These are phyloP conservation scores for Penicillium brevicompactum DNA, from an alignment of 2,329 filamentous ascomycete genomes.

Conservation along the genomic window DNA sequence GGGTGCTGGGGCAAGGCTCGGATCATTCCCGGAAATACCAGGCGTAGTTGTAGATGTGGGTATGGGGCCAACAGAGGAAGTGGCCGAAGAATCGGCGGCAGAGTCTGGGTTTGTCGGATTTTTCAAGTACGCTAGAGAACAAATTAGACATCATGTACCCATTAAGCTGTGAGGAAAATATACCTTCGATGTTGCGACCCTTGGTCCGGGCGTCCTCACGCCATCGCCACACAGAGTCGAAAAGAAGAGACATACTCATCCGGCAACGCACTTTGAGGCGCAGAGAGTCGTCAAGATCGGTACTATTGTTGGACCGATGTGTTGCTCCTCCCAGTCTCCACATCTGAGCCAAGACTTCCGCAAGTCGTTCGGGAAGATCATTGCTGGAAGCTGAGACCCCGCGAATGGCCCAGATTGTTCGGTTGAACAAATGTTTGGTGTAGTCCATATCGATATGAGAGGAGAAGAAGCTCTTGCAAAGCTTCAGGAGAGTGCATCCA, in stretches of 20 bases:
- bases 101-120: constrained; percentile 86
- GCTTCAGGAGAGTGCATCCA: constrained; percentile 65
- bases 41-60: constrained; percentile 39
- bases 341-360: constrained; percentile 66
- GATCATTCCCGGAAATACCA: constrained; percentile 42
- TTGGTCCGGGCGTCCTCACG: constrained; percentile 67
- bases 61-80: constrained; percentile 57
- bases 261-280: constrained; percentile 67
- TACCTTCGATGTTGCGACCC: constrained; percentile 72
- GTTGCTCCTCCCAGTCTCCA: constrained; percentile 56
- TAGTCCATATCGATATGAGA: constrained; percentile 58
- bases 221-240: constrained; percentile 70
- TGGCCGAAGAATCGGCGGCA: constrained; percentile 70
- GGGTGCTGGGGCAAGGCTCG: constrained; percentile 46
- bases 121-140: constrained; percentile 65
- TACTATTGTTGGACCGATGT: constrained; percentile 29
- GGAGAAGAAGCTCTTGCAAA: constrained; percentile 67
- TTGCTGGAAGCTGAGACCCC: constrained; percentile 64
- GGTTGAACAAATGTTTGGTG: constrained; percentile 59
- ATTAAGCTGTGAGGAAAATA: not conserved
- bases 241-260: constrained; percentile 69
- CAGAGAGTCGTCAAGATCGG: constrained; percentile 49
- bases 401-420: constrained; percentile 61
- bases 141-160: constrained; percentile 15
- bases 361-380: constrained; percentile 64